Base-by-base conservation (phyloP, 1,284 basidiomycete species). In the Peniophora sp. region DNA sequence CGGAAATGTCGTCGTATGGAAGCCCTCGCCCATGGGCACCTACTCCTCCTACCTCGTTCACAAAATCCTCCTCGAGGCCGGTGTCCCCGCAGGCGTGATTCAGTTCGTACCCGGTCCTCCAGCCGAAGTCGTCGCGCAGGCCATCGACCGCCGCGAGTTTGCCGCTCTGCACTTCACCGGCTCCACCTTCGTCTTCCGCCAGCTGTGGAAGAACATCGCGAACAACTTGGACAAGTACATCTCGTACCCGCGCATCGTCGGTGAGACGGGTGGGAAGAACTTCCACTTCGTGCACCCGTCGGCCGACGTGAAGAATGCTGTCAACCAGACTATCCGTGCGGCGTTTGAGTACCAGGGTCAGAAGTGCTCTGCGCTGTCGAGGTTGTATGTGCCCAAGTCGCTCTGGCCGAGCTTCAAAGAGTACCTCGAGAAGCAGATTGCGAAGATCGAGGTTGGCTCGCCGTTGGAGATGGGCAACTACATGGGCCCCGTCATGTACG, bases 331-430 rank as follows among this genome's bases (percentile, higher is more conserved):
- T 50, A 81, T 99, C 59, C 81, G 96, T 52, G 91, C 79, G 20
- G 95, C 86, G 0, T 99, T 97, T 68, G 96, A 99, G 71, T 99
- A 98, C 70, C 93, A 95, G 72, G 95, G 92, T 54, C 97, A 99
- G 67, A 99, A 99, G 71, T 99, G 96, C 69, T 96, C 92, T 32
- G 96, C 97, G 0, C 79, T 97, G 24, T 95, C 93, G 3, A 79
- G 96, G 47, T 66, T 92, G 39, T 99, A 99, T 69, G 91, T 99
- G 14, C 84, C 97, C 41, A 73, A 79, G 43, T 91, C 89, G 3
- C 65, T 92, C 47, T 99, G 96, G 97, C n/a, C 15, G 37, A 20
- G n/a, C 37, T 97, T 98, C 79, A 90, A 89, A 68, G 82, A 91
- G 47, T 77, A 81, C 64, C 72, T 97, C 46, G 69, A 92, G 54